phyloP scores from a whole-genome alignment of 305 asterid genomes.

The Monarda citriodora region DNA sequence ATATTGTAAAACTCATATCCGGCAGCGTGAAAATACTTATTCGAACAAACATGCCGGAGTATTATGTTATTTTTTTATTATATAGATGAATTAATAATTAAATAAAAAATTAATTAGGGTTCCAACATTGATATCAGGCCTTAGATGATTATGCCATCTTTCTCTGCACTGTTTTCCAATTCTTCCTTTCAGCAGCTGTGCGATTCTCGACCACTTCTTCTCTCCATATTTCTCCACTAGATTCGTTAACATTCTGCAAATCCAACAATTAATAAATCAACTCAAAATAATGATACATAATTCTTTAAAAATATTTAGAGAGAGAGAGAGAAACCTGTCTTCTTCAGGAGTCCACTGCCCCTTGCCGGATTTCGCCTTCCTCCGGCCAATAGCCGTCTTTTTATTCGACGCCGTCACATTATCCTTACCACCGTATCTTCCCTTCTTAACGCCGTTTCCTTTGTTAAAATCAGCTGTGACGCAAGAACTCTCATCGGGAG shows the following conservation, averaged over 20 bases:
- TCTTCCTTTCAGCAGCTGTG: constrained; percentile 84
- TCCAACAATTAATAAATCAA: not conserved
- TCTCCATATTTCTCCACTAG: constrained; percentile 84
- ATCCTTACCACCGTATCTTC: constrained; percentile 3
- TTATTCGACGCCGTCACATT: constrained; percentile 20
- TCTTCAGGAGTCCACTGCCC: constrained; percentile 97
- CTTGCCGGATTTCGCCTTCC: constrained; percentile 60
- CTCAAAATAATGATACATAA: not conserved
- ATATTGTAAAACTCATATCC: too few relatives aligned
- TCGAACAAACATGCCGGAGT: too few relatives aligned
- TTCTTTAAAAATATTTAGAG: too few relatives aligned
- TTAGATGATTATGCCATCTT: constrained; percentile 96
- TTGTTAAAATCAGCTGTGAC: constrained; percentile 34
- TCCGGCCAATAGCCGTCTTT: constrained; percentile 20
- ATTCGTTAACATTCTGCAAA: constrained; percentile 50
- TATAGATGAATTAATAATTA: too few relatives aligned
- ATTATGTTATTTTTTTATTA: too few relatives aligned
- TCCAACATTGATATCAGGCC: constrained; percentile 86
- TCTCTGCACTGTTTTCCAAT: constrained; percentile 98
- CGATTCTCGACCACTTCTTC: constrained; percentile 86
- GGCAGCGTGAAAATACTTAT: too few relatives aligned
- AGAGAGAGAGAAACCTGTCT: constrained; percentile 51
- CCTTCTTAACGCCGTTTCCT: constrained; percentile 20
- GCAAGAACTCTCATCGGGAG: constrained; percentile 42
- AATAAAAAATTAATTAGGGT: not conserved